Conservation (phyloP, 805 yeast species). For the Lachancea fermentati region DNA sequence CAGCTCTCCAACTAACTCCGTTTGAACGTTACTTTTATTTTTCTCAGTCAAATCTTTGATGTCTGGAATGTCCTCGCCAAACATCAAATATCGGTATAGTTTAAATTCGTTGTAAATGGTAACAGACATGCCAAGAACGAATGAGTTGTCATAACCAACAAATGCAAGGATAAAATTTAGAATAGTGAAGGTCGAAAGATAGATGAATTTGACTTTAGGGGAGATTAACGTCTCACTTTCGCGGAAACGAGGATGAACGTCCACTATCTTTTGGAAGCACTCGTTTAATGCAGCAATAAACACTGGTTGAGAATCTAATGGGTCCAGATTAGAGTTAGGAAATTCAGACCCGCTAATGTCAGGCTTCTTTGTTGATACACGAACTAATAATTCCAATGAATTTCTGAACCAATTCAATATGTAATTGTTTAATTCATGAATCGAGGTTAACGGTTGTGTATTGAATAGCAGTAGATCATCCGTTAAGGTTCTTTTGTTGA, state of each 20-base stretch:
- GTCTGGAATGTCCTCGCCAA: slow-evolving; percentile 10
- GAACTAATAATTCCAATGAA: slow-evolving; percentile 28
- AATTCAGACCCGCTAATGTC: slow-evolving; percentile 1
- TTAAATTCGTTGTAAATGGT: slow-evolving; percentile 55
- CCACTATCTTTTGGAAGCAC: slow-evolving; percentile 29
- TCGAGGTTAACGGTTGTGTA: slow-evolving; percentile 28
- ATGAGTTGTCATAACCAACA: slow-evolving; percentile 55
- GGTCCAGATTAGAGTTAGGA: slow-evolving; percentile 11
- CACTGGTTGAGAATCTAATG: slow-evolving; percentile 21
- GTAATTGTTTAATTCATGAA: slow-evolving; percentile 30
- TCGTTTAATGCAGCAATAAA: slow-evolving; percentile 29
- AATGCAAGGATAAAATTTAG: slow-evolving; percentile 53
- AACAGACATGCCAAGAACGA: slow-evolving; percentile 49
- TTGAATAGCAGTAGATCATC: slow-evolving; percentile 27
- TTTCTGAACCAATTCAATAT: slow-evolving; percentile 31
- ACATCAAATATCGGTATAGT: slow-evolving; percentile 36
- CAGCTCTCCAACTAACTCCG: too few species aligned
- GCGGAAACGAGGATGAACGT: slow-evolving; percentile 29
- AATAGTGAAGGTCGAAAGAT: slow-evolving; percentile 36
- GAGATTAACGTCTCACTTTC: slow-evolving; percentile 26
- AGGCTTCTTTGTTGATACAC: slow-evolving; percentile 21
- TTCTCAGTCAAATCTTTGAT: too few species aligned
- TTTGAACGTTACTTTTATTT: too few species aligned
- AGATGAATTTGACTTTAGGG: slow-evolving; percentile 31
- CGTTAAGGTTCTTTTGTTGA: slow-evolving; percentile 31